A percentile compares a stretch with the other conserved stretches of the same genome.
Conservation (phyloP, 108 stramenopile species). For the Cyclotella distinguenda region DNA sequence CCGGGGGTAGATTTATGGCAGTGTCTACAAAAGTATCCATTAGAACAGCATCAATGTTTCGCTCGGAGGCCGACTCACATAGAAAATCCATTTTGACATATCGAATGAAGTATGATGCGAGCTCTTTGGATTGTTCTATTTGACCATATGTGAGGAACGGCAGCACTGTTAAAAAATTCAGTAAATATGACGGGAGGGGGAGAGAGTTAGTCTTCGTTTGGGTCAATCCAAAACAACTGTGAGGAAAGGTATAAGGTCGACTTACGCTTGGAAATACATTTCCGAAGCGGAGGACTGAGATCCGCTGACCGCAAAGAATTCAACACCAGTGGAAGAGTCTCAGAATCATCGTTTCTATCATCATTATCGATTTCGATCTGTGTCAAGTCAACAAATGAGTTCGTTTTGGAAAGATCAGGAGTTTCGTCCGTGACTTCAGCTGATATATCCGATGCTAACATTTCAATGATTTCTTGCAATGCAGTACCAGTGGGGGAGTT, state of each 20-base stretch:
- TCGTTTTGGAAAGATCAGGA: constrained; percentile 7
- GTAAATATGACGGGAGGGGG: no score
- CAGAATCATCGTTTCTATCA: constrained; percentile 52
- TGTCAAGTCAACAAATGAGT: constrained; percentile 27
- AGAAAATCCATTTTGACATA: constrained; percentile 59
- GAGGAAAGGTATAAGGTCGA: constrained; percentile 80
- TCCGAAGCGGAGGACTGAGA: constrained; percentile 67
- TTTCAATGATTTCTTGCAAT: constrained; percentile 78
- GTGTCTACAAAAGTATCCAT: constrained; percentile 83
- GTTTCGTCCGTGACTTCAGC: constrained; percentile 32
- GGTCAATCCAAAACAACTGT: no score
- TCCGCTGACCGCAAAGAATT: constrained; percentile 66
- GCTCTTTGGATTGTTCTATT: constrained; percentile 56
- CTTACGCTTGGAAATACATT: constrained; percentile 83
- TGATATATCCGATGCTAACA: constrained; percentile 77
- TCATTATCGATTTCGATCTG: constrained; percentile 9
- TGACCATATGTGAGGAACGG: constrained; percentile 51
- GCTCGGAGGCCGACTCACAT: constrained; percentile 10
- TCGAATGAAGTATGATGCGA: constrained; percentile 63
- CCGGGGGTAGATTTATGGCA: constrained; percentile 73
- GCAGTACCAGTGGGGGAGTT: constrained; percentile 62
- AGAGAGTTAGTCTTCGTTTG: no score
- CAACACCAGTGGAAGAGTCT: constrained; percentile 68
- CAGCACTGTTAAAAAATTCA: no score
- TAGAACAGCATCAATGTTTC: constrained; percentile 24